Percentiles rank a stretch among this genome's conserved stretches.
phyloP scores from a whole-genome alignment of 805 yeast genomes.

The Clavispora phyllophila region DNA sequence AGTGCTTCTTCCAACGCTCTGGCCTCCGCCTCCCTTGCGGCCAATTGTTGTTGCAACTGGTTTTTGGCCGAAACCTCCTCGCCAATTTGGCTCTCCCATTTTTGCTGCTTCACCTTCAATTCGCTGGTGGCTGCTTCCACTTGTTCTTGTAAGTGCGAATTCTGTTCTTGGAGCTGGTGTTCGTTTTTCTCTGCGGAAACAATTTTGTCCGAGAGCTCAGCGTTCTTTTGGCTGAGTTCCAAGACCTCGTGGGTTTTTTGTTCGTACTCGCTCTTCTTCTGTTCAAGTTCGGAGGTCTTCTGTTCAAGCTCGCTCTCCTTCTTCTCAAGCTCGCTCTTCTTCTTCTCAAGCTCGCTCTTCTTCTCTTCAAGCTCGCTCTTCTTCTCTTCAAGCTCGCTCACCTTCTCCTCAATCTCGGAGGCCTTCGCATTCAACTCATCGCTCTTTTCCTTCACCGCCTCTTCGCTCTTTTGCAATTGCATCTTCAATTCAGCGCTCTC shows the following conservation, averaged over 20 bases:
- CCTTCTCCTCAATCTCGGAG: constrained; percentile 3
- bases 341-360: constrained; percentile 1
- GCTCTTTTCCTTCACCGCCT: constrained; percentile 2
- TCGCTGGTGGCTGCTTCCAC: not conserved
- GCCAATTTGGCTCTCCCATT: not conserved
- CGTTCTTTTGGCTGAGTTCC: not conserved
- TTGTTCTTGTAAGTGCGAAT: not conserved
- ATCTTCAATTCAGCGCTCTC: not conserved
- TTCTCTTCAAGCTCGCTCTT: constrained; percentile 5
- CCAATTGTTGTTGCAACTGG: not conserved
- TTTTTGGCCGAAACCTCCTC: not conserved
- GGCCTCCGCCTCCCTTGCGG: not conserved
- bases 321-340: constrained; percentile 5
- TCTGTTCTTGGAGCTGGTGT: not conserved
- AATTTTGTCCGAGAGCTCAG: not conserved
- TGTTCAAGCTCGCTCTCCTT: not conserved
- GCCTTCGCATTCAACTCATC: constrained; percentile 2
- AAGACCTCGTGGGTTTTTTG: not conserved
- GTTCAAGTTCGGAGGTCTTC: not conserved
- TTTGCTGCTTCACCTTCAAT: not conserved
- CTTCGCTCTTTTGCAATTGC: constrained; percentile 1
- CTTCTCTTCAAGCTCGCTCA: constrained; percentile 7
- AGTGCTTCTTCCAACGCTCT: not conserved
- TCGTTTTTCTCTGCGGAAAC: not conserved
- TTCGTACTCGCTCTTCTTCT: not conserved